Percentiles rank a stretch among this genome's conserved stretches.
phyloP scores from a whole-genome alignment of 768 basidiomycete species.

The Kwoniella heveanensis region DNA sequence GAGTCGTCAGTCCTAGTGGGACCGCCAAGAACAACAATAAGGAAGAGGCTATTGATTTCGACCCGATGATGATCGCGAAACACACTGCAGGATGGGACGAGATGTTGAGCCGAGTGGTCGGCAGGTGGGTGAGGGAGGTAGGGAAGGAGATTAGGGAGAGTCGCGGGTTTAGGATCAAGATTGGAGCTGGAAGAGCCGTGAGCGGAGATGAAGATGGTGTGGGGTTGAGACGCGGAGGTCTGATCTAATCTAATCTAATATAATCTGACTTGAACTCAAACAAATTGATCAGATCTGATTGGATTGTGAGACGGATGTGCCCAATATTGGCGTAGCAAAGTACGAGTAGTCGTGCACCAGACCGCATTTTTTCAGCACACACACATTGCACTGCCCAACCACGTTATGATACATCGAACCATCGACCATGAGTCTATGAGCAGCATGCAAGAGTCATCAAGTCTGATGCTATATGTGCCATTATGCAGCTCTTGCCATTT shows the following conservation, averaged over 20 bases:
- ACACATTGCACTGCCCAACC: too few relatives aligned
- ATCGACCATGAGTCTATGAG: too few relatives aligned
- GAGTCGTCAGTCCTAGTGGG: not conserved
- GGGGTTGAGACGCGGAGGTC: not conserved
- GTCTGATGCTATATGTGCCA: too few relatives aligned
- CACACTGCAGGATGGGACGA: conserved; percentile 44
- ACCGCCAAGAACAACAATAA: not conserved
- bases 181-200: too few relatives aligned
- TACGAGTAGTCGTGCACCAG: too few relatives aligned
- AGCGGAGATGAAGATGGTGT: not conserved
- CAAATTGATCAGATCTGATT: not conserved
- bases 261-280: too few relatives aligned
- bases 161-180: not conserved
- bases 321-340: too few relatives aligned
- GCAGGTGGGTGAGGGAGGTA: conserved; percentile 40
- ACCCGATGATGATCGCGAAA: conserved; percentile 49
- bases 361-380: too few relatives aligned
- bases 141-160: conserved; percentile 25
- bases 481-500: too few relatives aligned
- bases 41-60: conserved; percentile 34
- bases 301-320: too few relatives aligned
- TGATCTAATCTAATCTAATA: not conserved
- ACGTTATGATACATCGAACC: too few relatives aligned
- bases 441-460: too few relatives aligned
- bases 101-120: conserved; percentile 33